These are phyloP conservation scores for Leishmania arabica DNA, from an alignment of 208 protist genomes.

Conservation along the genomic window DNA sequence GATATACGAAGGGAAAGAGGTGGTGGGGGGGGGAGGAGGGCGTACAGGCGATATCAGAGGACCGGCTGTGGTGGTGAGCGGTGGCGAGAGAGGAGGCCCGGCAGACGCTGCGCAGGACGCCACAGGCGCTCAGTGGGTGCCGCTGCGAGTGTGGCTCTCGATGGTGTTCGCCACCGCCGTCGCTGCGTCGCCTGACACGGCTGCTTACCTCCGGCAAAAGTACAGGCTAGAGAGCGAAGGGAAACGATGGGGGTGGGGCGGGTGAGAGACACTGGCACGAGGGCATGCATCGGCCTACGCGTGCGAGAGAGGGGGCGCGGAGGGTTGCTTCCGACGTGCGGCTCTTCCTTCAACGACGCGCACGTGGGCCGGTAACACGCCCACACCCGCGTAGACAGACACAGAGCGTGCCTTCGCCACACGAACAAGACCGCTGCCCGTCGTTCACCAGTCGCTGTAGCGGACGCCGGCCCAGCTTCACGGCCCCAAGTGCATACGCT, in stretches of 20 bases:
- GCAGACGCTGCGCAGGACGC: neutral
- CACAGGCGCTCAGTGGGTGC: neutral
- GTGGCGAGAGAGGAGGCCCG: neutral
- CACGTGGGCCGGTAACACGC: neutral
- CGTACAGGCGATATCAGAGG: neutral
- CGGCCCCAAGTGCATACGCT: neutral
- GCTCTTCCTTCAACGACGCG: neutral
- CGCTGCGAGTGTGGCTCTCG: neutral
- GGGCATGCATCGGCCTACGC: no score
- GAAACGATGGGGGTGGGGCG: no score
- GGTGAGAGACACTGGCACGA: neutral
- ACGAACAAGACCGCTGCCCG: neutral
- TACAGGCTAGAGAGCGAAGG: neutral
- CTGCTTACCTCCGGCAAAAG: neutral
- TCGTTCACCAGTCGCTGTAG: neutral
- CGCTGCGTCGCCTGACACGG: neutral
- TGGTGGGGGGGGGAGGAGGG: neutral
- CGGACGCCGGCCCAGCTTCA: no score
- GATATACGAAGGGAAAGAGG: neutral
- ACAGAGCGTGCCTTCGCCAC: neutral
- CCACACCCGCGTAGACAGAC: neutral
- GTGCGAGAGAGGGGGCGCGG: no score
- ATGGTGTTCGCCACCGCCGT: neutral
- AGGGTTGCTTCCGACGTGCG: neutral
- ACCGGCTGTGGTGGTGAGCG: neutral